Evolutionary conservation across 768 basidiomycete species (phyloP).

Genomic region (Cyclocybe cylindracea): DNA sequence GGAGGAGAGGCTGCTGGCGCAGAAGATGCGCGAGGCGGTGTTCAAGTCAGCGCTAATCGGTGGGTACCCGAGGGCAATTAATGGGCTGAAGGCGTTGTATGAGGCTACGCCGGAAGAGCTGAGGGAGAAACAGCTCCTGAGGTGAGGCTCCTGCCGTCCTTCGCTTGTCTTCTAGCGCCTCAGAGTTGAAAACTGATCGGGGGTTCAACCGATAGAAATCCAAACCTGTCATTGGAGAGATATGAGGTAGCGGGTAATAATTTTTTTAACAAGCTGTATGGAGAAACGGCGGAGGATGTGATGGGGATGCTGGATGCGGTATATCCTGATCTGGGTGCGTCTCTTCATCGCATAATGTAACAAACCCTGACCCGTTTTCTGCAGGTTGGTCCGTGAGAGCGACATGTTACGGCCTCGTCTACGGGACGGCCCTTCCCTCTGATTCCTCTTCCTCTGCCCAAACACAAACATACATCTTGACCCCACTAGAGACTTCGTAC

Average conservation of each 20-base stretch:
- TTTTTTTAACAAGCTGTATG: slow-evolving; percentile 54
- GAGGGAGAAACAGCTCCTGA: slow-evolving; percentile 44
- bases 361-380: background rate
- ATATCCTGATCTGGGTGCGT: slow-evolving; percentile 67
- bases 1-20: slow-evolving; percentile 43
- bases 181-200: background rate
- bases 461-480: slow-evolving; percentile 40
- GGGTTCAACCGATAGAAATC: slow-evolving; percentile 33
- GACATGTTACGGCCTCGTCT: slow-evolving; percentile 59
- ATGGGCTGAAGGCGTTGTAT: slow-evolving; percentile 51
- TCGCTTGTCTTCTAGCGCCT: background rate
- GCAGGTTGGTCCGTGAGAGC: slow-evolving; percentile 56
- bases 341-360: background rate
- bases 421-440: slow-evolving; percentile 26
- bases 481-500: slow-evolving; percentile 58
- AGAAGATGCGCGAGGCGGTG: slow-evolving; percentile 60
- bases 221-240: slow-evolving; percentile 41
- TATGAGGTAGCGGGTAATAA: slow-evolving; percentile 40
- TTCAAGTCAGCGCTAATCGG: slow-evolving; percentile 61
- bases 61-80: slow-evolving; percentile 64
- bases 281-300: slow-evolving; percentile 51
- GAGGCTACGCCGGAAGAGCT: slow-evolving; percentile 54
- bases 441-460: too few species aligned
- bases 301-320: slow-evolving; percentile 47
- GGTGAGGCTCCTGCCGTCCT: slow-evolving; percentile 30